Base-by-base conservation (phyloP, 1,139 yeast genomes). In the Maudiozyma humilis region DNA sequence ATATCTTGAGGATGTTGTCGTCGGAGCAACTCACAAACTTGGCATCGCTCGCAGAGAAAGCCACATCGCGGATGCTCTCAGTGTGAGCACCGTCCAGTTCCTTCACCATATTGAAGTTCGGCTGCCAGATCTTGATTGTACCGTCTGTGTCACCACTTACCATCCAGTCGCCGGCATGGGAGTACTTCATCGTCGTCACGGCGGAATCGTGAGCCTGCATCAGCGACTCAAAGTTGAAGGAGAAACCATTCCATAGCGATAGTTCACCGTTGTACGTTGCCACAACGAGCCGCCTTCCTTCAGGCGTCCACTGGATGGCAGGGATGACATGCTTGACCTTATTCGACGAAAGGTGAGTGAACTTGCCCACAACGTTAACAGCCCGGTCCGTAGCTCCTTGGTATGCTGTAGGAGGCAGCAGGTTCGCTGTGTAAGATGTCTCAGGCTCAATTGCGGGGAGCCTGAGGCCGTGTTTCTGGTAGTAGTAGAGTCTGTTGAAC, bases 181-280 rank as follows among this genome's bases (percentile, higher is more conserved):
- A 81, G 64, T 89, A 93, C 50, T 78, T 75, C 59, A 87, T 69
- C 0, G 93, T 72, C 27, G 91, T 73, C 30, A 91, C 83, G 0
- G 96, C 89, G 49, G 83, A 75, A 62, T 93, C 98, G 65, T 93
- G 98, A 0, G 98, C 97, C 68, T 91, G 98, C 93, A 89, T 91
- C 53, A 93, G 88, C 42, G 96, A 86, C 63, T 91, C 99, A 60
- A 91, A 89, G 60, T 87, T 88, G 68, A 91, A 91, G 5, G 95
- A 83, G 74, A 85, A 76, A 13, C 97, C 97, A 63, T 89, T 89
- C 98, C 98, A 91, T 36, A 91, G 70, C 5, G 98, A 89, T 64
- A 91, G 89, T 61, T 91, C 99, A 30, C 99, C 99, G 50, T 88
- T 79, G 65, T 85, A 88, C 15, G 94, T 79, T 0, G 95, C 95